These are phyloP conservation scores for Fusarium acutatum DNA, from an alignment of 2,329 filamentous ascomycete species.

Conservation along the genomic window DNA sequence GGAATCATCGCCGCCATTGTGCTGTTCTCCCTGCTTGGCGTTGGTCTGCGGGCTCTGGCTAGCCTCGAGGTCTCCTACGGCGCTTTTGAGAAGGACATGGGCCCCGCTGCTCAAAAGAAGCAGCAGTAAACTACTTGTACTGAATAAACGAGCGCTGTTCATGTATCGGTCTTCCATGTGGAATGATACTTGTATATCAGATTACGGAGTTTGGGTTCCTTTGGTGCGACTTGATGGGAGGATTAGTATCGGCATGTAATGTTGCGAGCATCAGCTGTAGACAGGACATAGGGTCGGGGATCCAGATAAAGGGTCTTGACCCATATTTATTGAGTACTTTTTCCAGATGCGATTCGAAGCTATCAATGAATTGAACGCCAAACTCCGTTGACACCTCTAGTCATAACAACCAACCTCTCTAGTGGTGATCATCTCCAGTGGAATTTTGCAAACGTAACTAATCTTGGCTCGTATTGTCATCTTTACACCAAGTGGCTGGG, in stretches of 20 bases:
- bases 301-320: slow-evolving; percentile 6
- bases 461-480: not conserved
- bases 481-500: slow-evolving; percentile 84
- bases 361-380: slow-evolving; percentile 36
- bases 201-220: slow-evolving; percentile 44
- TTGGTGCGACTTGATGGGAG: slow-evolving; percentile 38
- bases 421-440: not conserved
- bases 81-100: slow-evolving; percentile 96
- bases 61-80: slow-evolving; percentile 91
- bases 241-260: slow-evolving; percentile 33
- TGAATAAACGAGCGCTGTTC: slow-evolving; percentile 15
- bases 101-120: slow-evolving; percentile 88
- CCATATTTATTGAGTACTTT: slow-evolving; percentile 22
- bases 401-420: not conserved
- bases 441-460: not conserved
- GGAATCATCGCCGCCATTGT: slow-evolving; percentile 75
- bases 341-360: slow-evolving; percentile 18
- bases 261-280: slow-evolving; percentile 34
- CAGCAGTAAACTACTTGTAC: slow-evolving; percentile 44
- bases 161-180: slow-evolving; percentile 10
- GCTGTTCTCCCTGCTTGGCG: slow-evolving; percentile 78
- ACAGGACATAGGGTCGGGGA: slow-evolving; percentile 23
- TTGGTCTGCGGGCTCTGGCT: slow-evolving; percentile 78
- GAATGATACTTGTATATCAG: slow-evolving; percentile 41
- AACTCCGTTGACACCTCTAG: slow-evolving; percentile 33